phyloP scores from a whole-genome alignment of 768 basidiomycete species.

The Rhizopogon roseolus region DNA sequence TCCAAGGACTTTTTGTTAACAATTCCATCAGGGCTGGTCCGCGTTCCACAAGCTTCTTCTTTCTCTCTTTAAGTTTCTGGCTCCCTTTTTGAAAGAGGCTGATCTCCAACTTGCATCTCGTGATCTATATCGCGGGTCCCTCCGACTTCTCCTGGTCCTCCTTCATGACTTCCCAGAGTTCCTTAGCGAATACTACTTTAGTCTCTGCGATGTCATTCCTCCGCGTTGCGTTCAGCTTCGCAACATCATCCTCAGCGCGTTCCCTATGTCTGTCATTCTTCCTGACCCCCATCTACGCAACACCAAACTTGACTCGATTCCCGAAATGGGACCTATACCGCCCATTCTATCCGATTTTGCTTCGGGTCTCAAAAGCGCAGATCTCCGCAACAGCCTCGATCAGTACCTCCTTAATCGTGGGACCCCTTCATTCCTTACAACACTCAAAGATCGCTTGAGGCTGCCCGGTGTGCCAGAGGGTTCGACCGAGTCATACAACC shows the following conservation, averaged over 20 bases:
- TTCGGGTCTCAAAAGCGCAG: slow-evolving; percentile 71
- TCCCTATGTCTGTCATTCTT: slow-evolving; percentile 74
- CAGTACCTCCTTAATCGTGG: slow-evolving; percentile 80
- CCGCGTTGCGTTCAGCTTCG: slow-evolving; percentile 91
- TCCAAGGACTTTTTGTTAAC: slow-evolving; percentile 5
- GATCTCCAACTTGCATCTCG: slow-evolving; percentile 77
- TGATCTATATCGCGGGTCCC: slow-evolving; percentile 85
- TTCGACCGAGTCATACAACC: slow-evolving; percentile 67
- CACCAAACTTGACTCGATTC: slow-evolving; percentile 66
- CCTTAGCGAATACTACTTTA: slow-evolving; percentile 94
- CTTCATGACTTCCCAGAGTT: slow-evolving; percentile 99
- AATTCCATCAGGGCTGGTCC: slow-evolving; percentile 69
- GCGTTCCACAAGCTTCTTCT: slow-evolving; percentile 93
- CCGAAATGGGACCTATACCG: slow-evolving; percentile 92
- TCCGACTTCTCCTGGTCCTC: slow-evolving; percentile 88
- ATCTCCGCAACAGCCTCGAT: slow-evolving; percentile 77
- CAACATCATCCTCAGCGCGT: slow-evolving; percentile 95
- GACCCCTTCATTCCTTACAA: slow-evolving; percentile 64
- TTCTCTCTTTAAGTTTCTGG: slow-evolving; percentile 92
- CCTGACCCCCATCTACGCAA: slow-evolving; percentile 85
- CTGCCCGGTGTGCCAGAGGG: slow-evolving; percentile 41
- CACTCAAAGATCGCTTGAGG: slow-evolving; percentile 74
- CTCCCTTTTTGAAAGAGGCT: slow-evolving; percentile 82
- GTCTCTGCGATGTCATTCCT: slow-evolving; percentile 91
- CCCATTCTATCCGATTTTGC: slow-evolving; percentile 90